Conservation (phyloP, 225 moss, liverwort and hornwort genomes). For the Polytrichum commune region DNA sequence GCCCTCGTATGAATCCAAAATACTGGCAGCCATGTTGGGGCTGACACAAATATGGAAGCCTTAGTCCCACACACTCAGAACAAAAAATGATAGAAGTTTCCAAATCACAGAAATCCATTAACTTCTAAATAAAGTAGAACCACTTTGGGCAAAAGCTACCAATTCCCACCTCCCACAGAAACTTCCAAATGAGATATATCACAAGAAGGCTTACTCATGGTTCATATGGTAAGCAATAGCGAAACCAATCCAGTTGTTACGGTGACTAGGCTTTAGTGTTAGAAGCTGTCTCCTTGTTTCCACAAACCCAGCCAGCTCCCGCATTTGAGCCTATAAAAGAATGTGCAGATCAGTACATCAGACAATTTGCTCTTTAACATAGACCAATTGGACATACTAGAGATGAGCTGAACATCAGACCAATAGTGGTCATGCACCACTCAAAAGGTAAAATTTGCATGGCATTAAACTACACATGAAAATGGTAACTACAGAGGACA, state of each 20-base stretch:
- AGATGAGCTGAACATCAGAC: too few species aligned
- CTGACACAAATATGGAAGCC: slow-evolving; percentile 20
- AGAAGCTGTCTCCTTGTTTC: slow-evolving; percentile 96
- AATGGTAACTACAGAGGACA: too few species aligned
- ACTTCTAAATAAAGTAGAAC: too few species aligned
- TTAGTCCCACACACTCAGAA: not conserved
- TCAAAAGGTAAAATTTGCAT: not conserved
- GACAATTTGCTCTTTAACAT: too few species aligned
- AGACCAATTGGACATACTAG: not conserved
- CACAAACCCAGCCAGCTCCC: slow-evolving; percentile 91
- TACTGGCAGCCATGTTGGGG: slow-evolving; percentile 89
- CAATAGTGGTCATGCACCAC: not conserved
- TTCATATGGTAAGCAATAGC: slow-evolving; percentile 88
- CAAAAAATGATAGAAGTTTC: too few species aligned
- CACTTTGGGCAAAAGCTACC: too few species aligned
- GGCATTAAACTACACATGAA: not conserved
- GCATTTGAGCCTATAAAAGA: slow-evolving; percentile 86
- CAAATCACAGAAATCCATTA: too few species aligned
- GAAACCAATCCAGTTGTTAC: slow-evolving; percentile 99
- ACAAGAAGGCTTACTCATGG: slow-evolving; percentile 46
- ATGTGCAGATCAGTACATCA: too few species aligned
- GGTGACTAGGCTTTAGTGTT: slow-evolving; percentile 92
- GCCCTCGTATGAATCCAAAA: slow-evolving; percentile 96
- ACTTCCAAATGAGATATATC: slow-evolving; percentile 1
- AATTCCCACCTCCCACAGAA: not conserved